Evolutionary conservation across 2,329 filamentous ascomycete genomes (phyloP).

Genomic region (Diaporthe citri): DNA sequence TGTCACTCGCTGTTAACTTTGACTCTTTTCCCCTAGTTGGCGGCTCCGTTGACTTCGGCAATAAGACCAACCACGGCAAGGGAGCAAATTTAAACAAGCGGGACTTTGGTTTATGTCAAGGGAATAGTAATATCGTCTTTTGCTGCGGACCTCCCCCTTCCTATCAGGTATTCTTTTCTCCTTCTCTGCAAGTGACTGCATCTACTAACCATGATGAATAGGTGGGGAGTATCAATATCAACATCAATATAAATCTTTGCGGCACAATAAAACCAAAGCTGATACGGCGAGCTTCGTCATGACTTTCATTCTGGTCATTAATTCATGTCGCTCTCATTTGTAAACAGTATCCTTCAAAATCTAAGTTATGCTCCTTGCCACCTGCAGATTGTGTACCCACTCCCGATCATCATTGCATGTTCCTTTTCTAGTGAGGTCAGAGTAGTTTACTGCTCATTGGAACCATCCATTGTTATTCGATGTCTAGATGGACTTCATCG

Average conservation of each 20-base stretch:
- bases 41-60: neutral
- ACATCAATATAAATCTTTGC: conserved; percentile 21
- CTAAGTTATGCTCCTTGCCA: no score
- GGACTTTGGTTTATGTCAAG: conserved; percentile 3
- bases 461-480: neutral
- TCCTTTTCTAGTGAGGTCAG: no score
- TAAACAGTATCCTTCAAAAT: neutral
- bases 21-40: neutral
- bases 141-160: conserved; percentile 1
- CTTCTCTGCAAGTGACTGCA: no score
- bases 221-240: conserved; percentile 3
- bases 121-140: conserved; percentile 1
- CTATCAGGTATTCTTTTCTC: neutral
- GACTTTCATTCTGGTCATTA: no score
- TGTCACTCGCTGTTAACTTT: neutral
- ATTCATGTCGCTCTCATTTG: neutral
- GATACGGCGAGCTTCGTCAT: neutral
- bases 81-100: neutral
- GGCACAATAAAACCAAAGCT: conserved; percentile 9
- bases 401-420: no score
- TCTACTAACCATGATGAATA: neutral
- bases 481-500: neutral
- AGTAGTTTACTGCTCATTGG: no score
- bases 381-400: no score
- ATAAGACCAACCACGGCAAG: conserved; percentile 8